Evolutionary conservation across 371 early-diverging fungal species (phyloP), one percentile per base, ranked within the genome.

Genomic region (Funneliformis caledonium): DNA sequence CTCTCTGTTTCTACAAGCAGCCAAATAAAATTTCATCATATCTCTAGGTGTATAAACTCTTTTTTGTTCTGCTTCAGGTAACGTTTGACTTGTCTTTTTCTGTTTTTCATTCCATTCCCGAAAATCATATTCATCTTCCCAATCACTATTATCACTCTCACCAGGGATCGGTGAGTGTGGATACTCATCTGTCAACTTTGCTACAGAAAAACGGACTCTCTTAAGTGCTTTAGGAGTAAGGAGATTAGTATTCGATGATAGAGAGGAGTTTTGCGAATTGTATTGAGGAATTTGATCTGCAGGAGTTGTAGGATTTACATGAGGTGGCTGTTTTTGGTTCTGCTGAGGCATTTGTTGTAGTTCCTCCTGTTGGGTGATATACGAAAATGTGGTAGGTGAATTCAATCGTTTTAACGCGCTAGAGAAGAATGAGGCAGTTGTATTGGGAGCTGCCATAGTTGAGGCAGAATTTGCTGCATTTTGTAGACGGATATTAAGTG

Each of bases 161-260:
- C 74, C 56, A 26, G 74, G 59, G 9, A 74, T 48, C 22, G 74
- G 74, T 16, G 74, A 74, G 56, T 74, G 74, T 16, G 74, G 78
- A 42, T 89, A 89, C 81, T 91, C 92, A 11, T 88, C 89, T 0
- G 89, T 88, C 72, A 91, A 81, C 64, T 88, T 82, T 50, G 83
- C 84, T 1, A 90, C 89, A 1, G 92, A 88, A 80, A 91, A 91
- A 43, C 89, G 87, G 0, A 91, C 92, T 50, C 91, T 85, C 82
- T 88, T 88, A 59, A 85, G 43, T 1, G 82, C 65, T 16, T 69
- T 69, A 42, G 33, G 69, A n/a, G 69, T 69, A n/a, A 69, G 69
- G 43, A 43, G 64, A 62, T 26, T 62, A 9, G 1, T 2, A 62
- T 62, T 68, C 56, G 84, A 81, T 59, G 83, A 81, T 9, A 84